A percentile compares a stretch with the other conserved stretches of the same genome.
Evolutionary conservation across 1,139 yeast genomes (phyloP).

Genomic region (Geotrichum candidum): DNA sequence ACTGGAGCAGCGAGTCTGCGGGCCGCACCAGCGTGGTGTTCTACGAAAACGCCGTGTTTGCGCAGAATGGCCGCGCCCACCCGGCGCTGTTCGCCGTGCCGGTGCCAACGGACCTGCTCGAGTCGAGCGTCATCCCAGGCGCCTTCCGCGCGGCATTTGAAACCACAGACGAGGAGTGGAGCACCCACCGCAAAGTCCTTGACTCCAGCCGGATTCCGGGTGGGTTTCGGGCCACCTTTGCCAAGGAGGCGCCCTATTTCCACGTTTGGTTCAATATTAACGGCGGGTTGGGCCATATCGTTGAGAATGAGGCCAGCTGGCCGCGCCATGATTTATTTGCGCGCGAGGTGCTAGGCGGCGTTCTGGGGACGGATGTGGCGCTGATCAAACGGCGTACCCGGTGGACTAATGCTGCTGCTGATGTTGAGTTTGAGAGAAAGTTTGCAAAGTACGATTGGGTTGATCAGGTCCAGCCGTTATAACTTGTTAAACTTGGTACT

Average conservation of each 20-base stretch:
- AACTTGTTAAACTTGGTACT: neutral
- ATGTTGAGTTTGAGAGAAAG: slow-evolving; percentile 23
- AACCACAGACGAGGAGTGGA: slow-evolving; percentile 39
- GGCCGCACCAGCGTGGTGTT: slow-evolving; percentile 37
- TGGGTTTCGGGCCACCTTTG: slow-evolving; percentile 39
- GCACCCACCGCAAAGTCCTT: slow-evolving; percentile 38
- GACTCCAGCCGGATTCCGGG: slow-evolving; percentile 33
- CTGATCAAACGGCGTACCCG: slow-evolving; percentile 30
- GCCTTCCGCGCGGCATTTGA: slow-evolving; percentile 41
- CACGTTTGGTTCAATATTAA: slow-evolving; percentile 45
- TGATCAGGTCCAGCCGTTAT: neutral
- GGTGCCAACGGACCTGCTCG: slow-evolving; percentile 32
- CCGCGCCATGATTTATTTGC: slow-evolving; percentile 44
- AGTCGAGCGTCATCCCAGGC: slow-evolving; percentile 28
- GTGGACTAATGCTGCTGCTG: slow-evolving; percentile 27
- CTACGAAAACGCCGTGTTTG: slow-evolving; percentile 40
- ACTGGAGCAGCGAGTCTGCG: slow-evolving; percentile 36
- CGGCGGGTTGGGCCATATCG: slow-evolving; percentile 49
- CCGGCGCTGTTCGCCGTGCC: slow-evolving; percentile 44
- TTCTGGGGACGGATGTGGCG: slow-evolving; percentile 37
- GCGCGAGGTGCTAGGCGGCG: slow-evolving; percentile 43
- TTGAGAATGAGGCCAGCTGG: slow-evolving; percentile 41
- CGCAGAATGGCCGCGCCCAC: slow-evolving; percentile 32
- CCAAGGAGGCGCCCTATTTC: slow-evolving; percentile 45
- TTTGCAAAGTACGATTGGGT: slow-evolving; percentile 5